phyloP scores from a whole-genome alignment of 805 yeast genomes.

The Candida orba region DNA sequence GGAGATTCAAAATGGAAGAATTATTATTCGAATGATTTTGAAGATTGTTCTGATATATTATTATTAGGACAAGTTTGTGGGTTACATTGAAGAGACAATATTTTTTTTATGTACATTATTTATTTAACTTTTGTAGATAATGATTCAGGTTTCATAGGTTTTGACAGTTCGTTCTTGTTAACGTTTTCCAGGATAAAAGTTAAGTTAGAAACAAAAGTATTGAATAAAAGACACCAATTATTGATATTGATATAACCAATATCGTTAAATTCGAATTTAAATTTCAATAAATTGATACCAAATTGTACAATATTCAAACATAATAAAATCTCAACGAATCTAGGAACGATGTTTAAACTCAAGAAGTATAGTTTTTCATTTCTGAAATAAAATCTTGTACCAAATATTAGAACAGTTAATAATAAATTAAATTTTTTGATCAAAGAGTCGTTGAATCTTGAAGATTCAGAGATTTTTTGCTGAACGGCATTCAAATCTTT shows the following conservation, averaged over 20 bases:
- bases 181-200: background rate
- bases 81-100: background rate
- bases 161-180: background rate
- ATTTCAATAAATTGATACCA: background rate
- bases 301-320: conserved; percentile 29
- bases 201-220: background rate
- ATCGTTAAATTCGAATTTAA: conserved; percentile 3
- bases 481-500: conserved; percentile 95
- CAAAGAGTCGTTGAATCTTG: conserved; percentile 57
- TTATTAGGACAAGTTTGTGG: conserved; percentile 10
- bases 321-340: conserved; percentile 43
- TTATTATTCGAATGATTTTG: conserved; percentile 22
- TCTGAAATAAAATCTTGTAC: conserved; percentile 44
- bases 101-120: background rate
- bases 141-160: background rate
- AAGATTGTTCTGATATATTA: conserved; percentile 19
- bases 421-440: background rate
- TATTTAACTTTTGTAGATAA: background rate
- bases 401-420: background rate
- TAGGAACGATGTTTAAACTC: conserved; percentile 52
- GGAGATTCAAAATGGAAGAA: conserved; percentile 12
- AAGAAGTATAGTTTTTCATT: conserved; percentile 49
- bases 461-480: conserved; percentile 91
- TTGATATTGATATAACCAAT: conserved; percentile 4
- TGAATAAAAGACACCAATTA: conserved; percentile 5